Evolutionary conservation across 1,284 basidiomycete species (phyloP).

Genomic region (Sporisorium reilianum): DNA sequence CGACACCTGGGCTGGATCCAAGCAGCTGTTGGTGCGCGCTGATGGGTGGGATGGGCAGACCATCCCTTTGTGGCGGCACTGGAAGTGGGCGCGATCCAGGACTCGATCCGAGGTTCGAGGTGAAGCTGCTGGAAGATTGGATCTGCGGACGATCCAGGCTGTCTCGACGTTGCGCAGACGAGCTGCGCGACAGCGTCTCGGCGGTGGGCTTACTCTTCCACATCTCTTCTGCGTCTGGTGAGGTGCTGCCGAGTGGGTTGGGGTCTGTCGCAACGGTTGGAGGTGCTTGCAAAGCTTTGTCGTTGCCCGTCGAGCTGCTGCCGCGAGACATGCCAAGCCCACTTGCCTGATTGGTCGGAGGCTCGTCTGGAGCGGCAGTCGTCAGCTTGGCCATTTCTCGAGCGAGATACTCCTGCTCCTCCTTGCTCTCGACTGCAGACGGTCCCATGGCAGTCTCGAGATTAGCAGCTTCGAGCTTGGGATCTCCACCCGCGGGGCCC

Average conservation of each 20-base stretch:
- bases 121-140: slow-evolving; percentile 25
- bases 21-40: slow-evolving; percentile 31
- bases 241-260: slow-evolving; percentile 13
- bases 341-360: not conserved
- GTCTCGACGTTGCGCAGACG: slow-evolving; percentile 21
- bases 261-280: not conserved
- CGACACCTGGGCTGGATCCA: slow-evolving; percentile 48
- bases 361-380: slow-evolving; percentile 15
- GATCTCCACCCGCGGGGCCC: slow-evolving; percentile 55
- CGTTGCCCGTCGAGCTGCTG: slow-evolving; percentile 16
- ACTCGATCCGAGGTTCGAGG: slow-evolving; percentile 18
- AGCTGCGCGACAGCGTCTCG: slow-evolving; percentile 23
- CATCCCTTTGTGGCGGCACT: slow-evolving; percentile 45
- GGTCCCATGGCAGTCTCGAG: slow-evolving; percentile 38
- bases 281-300: not conserved
- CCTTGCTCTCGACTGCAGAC: slow-evolving; percentile 29
- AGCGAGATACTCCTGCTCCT: slow-evolving; percentile 57
- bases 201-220: slow-evolving; percentile 19
- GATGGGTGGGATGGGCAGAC: slow-evolving; percentile 37
- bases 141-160: slow-evolving; percentile 17
- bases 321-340: slow-evolving; percentile 7
- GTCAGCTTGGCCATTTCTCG: slow-evolving; percentile 61
- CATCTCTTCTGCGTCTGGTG: slow-evolving; percentile 38
- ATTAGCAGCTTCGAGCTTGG: slow-evolving; percentile 38
- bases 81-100: slow-evolving; percentile 45